phyloP scores from a whole-genome alignment of 768 basidiomycete species.

The Trametes cinnabarina region DNA sequence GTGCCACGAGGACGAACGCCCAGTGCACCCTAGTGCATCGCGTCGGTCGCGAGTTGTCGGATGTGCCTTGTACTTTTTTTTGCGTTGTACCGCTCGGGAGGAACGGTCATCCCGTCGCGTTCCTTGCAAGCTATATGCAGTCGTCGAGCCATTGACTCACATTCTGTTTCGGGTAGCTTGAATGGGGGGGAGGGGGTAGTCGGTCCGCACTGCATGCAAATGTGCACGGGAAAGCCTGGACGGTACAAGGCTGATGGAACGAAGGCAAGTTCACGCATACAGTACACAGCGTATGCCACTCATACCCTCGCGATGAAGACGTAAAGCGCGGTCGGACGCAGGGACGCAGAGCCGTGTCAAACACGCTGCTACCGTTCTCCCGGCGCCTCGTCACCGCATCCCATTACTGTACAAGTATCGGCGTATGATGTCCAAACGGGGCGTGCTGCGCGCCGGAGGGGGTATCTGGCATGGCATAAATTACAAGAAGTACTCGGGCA shows the following conservation, averaged over 20 bases:
- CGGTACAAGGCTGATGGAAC: too few species aligned
- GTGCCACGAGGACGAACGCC: slow-evolving; percentile 7
- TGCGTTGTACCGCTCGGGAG: not conserved
- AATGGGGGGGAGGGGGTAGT: not conserved
- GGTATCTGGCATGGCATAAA: slow-evolving; percentile 14
- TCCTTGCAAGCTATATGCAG: not conserved
- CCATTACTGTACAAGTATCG: slow-evolving; percentile 9
- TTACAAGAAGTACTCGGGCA: slow-evolving; percentile 79
- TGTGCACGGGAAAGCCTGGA: too few species aligned
- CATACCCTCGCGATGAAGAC: not conserved
- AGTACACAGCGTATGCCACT: not conserved
- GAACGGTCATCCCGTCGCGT: not conserved
- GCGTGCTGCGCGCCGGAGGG: slow-evolving; percentile 16
- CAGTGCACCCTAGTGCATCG: too few species aligned
- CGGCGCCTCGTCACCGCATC: not conserved
- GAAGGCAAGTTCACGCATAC: too few species aligned
- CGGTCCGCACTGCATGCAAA: not conserved
- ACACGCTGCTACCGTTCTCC: slow-evolving; percentile 13
- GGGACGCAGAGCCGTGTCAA: slow-evolving; percentile 1
- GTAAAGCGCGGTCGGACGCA: not conserved
- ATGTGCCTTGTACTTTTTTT: too few species aligned
- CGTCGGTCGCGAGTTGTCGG: too few species aligned
- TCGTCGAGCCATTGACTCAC: not conserved
- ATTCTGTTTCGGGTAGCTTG: not conserved
- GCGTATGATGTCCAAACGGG: slow-evolving; percentile 1